Evolutionary conservation across 2,329 filamentous ascomycete genomes (phyloP).

Genomic region (Chaetomiaceae sp.): DNA sequence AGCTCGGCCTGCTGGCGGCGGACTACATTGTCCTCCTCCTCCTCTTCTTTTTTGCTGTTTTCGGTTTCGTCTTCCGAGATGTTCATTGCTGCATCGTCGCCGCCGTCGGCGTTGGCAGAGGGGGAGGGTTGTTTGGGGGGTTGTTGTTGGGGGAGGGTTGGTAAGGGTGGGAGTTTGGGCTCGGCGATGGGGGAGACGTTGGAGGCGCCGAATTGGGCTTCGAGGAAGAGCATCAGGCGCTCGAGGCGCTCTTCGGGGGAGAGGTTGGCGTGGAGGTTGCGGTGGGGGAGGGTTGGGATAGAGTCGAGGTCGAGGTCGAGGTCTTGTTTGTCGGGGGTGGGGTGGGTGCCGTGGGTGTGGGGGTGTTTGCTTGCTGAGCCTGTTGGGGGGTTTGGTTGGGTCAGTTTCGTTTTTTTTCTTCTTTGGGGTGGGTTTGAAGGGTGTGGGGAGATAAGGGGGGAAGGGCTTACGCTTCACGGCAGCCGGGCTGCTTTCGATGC

Average conservation of each 20-base stretch:
- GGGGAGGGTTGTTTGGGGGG: background rate
- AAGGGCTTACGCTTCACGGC: conserved; percentile 74
- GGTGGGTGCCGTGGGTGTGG: conserved; percentile 42
- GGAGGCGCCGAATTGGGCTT: conserved; percentile 88
- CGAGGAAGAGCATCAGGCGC: conserved; percentile 90
- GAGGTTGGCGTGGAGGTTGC: conserved; percentile 70
- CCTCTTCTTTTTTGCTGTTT: conserved; percentile 27
- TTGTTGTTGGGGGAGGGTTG: background rate
- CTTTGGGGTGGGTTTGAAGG: conserved; percentile 1
- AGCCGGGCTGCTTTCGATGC: conserved; percentile 88
- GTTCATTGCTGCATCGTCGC: conserved; percentile 32
- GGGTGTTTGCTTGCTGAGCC: conserved; percentile 56
- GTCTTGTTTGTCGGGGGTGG: background rate
- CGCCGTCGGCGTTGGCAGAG: conserved; percentile 27
- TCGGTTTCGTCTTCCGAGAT: conserved; percentile 28
- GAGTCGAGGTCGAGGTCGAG: too few relatives aligned
- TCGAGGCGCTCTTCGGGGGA: conserved; percentile 72
- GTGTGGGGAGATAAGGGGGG: conserved; percentile 7
- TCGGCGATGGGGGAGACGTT: conserved; percentile 71
- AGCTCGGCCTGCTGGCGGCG: conserved; percentile 65
- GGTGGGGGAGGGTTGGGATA: conserved; percentile 36
- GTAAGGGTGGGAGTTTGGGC: conserved; percentile 44
- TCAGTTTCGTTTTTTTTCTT: too few relatives aligned
- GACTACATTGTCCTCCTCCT: conserved; percentile 45
- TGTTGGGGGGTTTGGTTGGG: conserved; percentile 30